Percentiles rank a stretch among this genome's conserved stretches.
Conservation (phyloP, 1,139 yeast genomes). For the Schizosaccharomyces versatilis region DNA sequence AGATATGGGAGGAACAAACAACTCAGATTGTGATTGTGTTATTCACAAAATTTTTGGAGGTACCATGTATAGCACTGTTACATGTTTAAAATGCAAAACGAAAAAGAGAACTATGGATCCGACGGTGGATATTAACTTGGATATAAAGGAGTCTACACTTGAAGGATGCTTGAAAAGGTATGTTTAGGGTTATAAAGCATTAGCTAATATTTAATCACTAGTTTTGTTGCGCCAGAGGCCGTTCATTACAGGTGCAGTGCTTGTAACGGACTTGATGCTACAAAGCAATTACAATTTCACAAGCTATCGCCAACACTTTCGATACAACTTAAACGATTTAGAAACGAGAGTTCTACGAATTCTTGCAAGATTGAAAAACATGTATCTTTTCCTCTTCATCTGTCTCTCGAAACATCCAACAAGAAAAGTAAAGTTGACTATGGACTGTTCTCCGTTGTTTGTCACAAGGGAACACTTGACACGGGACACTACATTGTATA, state of each 20-base stretch:
- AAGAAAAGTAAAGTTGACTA: conserved; percentile 24
- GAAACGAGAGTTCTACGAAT: conserved; percentile 26
- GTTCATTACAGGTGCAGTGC: background rate
- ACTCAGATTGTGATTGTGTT: conserved; percentile 41
- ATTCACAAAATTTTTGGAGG: conserved; percentile 67
- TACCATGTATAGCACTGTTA: conserved; percentile 47
- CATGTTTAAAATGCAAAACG: conserved; percentile 46
- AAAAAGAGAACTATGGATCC: conserved; percentile 63
- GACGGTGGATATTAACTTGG: conserved; percentile 69
- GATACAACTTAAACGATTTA: conserved; percentile 41
- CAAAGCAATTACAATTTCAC: conserved; percentile 45
- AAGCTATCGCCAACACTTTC: conserved; percentile 57
- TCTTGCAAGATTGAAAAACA: conserved; percentile 58
- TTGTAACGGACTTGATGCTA: conserved; percentile 31
- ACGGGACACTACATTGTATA: conserved; percentile 85
- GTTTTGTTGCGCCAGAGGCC: background rate
- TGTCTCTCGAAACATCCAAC: conserved; percentile 45
- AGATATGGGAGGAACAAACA: conserved; percentile 15
- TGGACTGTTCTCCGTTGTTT: conserved; percentile 66
- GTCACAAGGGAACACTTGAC: conserved; percentile 78
- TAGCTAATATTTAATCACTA: background rate
- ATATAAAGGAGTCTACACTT: conserved; percentile 22
- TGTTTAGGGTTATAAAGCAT: background rate
- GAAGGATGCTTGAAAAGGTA: conserved; percentile 13
- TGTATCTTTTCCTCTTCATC: conserved; percentile 46